These are phyloP conservation scores for Chlorella sp. DNA, from an alignment of 139 green algal genomes.

Conservation along the genomic window DNA sequence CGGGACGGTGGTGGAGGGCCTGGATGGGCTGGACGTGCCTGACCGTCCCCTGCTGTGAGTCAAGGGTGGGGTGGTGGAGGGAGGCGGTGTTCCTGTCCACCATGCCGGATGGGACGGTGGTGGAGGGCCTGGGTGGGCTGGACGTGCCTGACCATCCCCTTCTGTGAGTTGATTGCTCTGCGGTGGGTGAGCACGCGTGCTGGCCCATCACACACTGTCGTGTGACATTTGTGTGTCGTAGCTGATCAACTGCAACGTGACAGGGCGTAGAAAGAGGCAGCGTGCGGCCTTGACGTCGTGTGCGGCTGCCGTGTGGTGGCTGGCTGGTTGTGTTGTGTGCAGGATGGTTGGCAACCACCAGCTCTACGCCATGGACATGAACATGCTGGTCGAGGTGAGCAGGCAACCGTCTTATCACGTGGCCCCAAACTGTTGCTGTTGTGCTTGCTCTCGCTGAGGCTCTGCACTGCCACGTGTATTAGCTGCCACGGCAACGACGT, in stretches of 20 bases:
- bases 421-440: not conserved
- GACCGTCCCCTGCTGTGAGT: constrained; percentile 5
- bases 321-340: constrained; percentile 13
- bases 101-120: not conserved
- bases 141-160: too few species aligned
- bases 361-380: constrained; percentile 27
- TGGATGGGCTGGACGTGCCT: not conserved
- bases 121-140: not conserved
- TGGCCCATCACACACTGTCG: not conserved
- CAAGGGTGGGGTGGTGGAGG: too few species aligned
- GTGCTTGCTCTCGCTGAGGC: not conserved
- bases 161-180: not conserved
- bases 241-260: too few species aligned
- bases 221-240: too few species aligned
- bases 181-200: not conserved
- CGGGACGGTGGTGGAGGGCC: constrained; percentile 12
- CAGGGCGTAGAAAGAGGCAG: too few species aligned
- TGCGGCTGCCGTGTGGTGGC: not conserved
- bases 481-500: too few species aligned
- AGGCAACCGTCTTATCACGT: not conserved
- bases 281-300: not conserved
- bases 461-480: not conserved
- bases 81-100: too few species aligned
- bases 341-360: constrained; percentile 24
- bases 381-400: constrained; percentile 9